These are phyloP conservation scores for Chytriomyces confervae DNA, from an alignment of 192 early-diverging fungal species.

Conservation along the genomic window DNA sequence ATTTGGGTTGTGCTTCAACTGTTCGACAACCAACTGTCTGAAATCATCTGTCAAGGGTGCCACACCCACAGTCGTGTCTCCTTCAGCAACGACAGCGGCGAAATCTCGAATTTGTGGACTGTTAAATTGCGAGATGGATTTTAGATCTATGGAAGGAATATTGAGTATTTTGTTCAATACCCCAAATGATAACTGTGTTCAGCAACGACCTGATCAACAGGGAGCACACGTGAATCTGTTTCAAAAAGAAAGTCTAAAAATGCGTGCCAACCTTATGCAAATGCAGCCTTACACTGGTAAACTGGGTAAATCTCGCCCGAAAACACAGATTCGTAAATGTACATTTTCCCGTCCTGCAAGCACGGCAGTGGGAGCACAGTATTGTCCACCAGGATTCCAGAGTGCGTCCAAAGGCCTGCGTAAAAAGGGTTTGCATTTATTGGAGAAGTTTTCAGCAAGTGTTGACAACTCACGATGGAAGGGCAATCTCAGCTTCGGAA, in stretches of 20 bases:
- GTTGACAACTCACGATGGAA: not conserved
- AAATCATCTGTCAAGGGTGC: slow-evolving; percentile 12
- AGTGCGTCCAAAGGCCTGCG: slow-evolving; percentile 10
- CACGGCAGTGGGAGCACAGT: slow-evolving; percentile 42
- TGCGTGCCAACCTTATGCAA: too few species aligned
- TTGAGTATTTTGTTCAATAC: too few species aligned
- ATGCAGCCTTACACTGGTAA: slow-evolving; percentile 15
- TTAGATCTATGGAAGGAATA: too few species aligned
- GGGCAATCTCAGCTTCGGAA: not conserved
- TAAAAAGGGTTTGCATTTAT: not conserved
- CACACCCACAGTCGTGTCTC: slow-evolving; percentile 25
- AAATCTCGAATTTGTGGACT: slow-evolving; percentile 40
- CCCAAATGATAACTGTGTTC: slow-evolving; percentile 30
- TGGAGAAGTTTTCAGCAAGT: too few species aligned
- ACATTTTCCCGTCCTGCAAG: slow-evolving; percentile 40
- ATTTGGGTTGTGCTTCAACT: not conserved
- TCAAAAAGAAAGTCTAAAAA: not conserved
- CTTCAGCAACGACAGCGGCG: slow-evolving; percentile 23
- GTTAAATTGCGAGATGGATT: too few species aligned
- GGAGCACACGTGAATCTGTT: slow-evolving; percentile 25
- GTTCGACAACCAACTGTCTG: slow-evolving; percentile 1
- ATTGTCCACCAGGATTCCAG: slow-evolving; percentile 36
- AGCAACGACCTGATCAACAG: slow-evolving; percentile 11
- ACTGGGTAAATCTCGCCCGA: slow-evolving; percentile 29
- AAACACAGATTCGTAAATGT: slow-evolving; percentile 42